Evolutionary conservation across 179 eudicot species (phyloP).

Genomic region (Dionaea muscipula): DNA sequence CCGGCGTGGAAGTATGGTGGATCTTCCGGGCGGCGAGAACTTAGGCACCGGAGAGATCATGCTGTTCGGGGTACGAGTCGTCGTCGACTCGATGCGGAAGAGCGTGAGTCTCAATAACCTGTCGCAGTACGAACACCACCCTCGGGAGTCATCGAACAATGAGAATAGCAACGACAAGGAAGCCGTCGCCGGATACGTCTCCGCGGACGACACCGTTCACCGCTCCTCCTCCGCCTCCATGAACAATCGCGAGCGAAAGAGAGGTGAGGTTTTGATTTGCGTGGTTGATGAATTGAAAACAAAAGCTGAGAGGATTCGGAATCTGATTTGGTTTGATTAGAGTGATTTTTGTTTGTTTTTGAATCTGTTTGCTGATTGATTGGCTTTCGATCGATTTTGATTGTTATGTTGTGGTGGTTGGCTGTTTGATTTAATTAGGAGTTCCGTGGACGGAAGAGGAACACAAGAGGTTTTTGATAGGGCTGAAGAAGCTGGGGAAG

Average conservation of each 20-base stretch:
- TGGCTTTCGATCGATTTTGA: background rate
- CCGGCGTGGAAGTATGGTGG: too few species aligned
- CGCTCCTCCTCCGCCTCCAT: constrained; percentile 6
- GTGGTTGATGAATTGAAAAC: background rate
- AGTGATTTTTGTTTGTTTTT: background rate
- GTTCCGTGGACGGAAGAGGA: constrained; percentile 18
- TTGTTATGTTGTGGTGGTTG: background rate
- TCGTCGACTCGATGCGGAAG: constrained; percentile 71
- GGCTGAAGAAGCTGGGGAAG: constrained; percentile 13
- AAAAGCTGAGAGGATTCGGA: background rate
- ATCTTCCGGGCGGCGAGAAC: background rate
- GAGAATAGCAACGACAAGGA: constrained; percentile 23
- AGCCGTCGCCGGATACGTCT: constrained; percentile 42
- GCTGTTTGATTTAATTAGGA: too few species aligned
- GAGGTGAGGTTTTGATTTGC: constrained; percentile 27
- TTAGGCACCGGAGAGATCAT: constrained; percentile 39
- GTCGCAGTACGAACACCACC: constrained; percentile 47
- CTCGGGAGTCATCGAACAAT: constrained; percentile 13
- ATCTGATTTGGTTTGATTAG: background rate
- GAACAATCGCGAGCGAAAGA: constrained; percentile 45
- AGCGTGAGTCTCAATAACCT: constrained; percentile 67
- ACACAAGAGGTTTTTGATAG: constrained; percentile 10
- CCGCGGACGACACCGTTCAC: constrained; percentile 41
- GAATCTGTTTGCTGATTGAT: background rate
- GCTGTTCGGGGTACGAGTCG: constrained; percentile 68